phyloP scores from a whole-genome alignment of 495 filamentous ascomycete species.

The Elasticomyces elasticus region DNA sequence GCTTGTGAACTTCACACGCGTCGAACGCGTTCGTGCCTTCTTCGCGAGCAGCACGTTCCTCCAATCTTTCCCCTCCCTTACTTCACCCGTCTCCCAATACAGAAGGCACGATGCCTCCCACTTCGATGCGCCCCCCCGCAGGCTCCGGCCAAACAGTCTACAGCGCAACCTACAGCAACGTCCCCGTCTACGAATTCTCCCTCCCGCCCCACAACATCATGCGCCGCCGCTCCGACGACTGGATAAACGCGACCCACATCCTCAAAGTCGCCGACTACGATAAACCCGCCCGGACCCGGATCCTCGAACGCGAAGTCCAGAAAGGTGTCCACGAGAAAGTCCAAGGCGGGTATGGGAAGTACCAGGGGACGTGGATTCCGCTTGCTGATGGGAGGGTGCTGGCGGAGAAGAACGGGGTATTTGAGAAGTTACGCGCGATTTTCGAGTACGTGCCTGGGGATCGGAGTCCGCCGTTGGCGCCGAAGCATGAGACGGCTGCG shows the following conservation, averaged over 20 bases:
- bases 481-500: slow-evolving; percentile 70
- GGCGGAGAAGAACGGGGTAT: slow-evolving; percentile 73
- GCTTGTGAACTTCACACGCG: too few relatives aligned
- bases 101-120: too few relatives aligned
- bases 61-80: too few relatives aligned
- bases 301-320: slow-evolving; percentile 93
- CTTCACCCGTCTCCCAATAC: too few relatives aligned
- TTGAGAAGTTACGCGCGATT: slow-evolving; percentile 70
- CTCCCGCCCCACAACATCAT: slow-evolving; percentile 72
- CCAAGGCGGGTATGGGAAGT: slow-evolving; percentile 97
- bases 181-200: slow-evolving; percentile 84
- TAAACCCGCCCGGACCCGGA: slow-evolving; percentile 86
- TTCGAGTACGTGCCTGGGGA: slow-evolving; percentile 82
- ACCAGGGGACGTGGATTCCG: slow-evolving; percentile 97
- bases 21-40: too few relatives aligned
- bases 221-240: slow-evolving; percentile 59
- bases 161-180: slow-evolving; percentile 77
- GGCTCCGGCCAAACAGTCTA: slow-evolving; percentile 48
- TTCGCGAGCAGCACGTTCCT: background rate
- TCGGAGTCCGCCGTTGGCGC: slow-evolving; percentile 82
- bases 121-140: too few relatives aligned
- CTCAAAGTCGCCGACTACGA: slow-evolving; percentile 70
- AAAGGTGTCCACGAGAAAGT: slow-evolving; percentile 95
- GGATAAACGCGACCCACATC: slow-evolving; percentile 39
- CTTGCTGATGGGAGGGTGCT: slow-evolving; percentile 69